Evolutionary conservation across 345 rosid species (phyloP), one percentile per base, ranked within the genome.

Genomic region (Boechera retrofracta): DNA sequence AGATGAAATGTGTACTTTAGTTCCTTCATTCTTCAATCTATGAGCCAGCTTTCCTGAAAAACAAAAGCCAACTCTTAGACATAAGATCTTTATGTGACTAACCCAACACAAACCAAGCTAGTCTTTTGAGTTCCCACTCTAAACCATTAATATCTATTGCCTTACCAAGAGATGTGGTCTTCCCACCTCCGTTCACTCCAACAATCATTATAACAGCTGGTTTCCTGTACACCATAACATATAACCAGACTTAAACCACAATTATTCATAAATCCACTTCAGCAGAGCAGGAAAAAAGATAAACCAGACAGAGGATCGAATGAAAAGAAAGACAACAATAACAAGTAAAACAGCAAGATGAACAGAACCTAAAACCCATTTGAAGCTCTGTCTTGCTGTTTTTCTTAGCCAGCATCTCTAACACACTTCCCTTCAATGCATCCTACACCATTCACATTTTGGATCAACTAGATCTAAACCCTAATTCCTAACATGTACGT

Each of bases 111-210:
- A 74, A 28, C 36, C 51, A 39, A 51, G 29, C 5, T 52, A 52
- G 62, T 31, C 24, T 3, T 56, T 31, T 31, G 62, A 56, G 16
- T 56, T 13, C 1, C 58, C 52, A 58, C 18, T 47, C 16, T 29
- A 42, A 31, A 33, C 44, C 9, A 10, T 6, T 26, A 67, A 52
- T 26, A 35, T 12, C 10, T 8, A 52, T n/a, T 32, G 29, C 57
- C 89, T 82, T 87, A 90, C 98, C 99, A 38, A 95, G 99, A 76
- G 98, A 95, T 10, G 99, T 90, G 6, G 99, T 95, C 85, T 95
- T 95, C 62, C 98, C 98, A 60, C 99, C 97, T 77, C 99, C 99
- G 64, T 92, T 89, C 16, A 90, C 98, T 6, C 98, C 98, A 76
- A 91, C 98, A 8, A 91, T 84, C 89, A 92, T 86, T 42, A 89